Conservation (phyloP, 2,329 filamentous ascomycete species). For the Xylariaceae sp. region DNA sequence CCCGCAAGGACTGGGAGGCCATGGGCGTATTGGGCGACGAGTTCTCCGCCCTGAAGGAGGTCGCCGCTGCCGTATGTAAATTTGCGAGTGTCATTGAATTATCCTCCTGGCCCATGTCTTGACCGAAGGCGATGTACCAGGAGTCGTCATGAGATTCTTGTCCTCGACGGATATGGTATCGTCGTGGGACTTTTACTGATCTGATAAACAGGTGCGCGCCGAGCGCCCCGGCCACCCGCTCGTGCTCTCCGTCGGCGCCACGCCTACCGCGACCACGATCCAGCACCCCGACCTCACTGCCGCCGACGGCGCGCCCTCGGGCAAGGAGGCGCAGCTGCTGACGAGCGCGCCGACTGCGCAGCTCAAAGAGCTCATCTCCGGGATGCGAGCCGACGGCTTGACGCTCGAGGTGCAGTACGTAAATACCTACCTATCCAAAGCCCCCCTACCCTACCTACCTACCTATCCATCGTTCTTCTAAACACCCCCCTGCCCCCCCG, state of each 20-base stretch:
- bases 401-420: constrained; percentile 64
- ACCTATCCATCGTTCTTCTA: too few relatives aligned
- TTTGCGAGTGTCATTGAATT: too few relatives aligned
- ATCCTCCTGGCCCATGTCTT: too few relatives aligned
- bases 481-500: too few relatives aligned
- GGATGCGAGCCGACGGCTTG: constrained; percentile 31
- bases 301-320: constrained; percentile 15
- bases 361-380: constrained; percentile 32
- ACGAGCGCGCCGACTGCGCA: constrained; percentile 19
- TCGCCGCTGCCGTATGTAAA: constrained; percentile 29
- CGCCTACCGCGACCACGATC: constrained; percentile 62
- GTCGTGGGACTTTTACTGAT: constrained; percentile 12
- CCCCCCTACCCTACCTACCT: too few relatives aligned
- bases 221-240: constrained; percentile 25
- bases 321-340: constrained; percentile 14
- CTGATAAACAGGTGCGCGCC: too few relatives aligned
- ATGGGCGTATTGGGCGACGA: constrained; percentile 41
- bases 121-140: too few relatives aligned
- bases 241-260: constrained; percentile 66
- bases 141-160: too few relatives aligned
- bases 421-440: too few relatives aligned
- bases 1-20: constrained; percentile 45
- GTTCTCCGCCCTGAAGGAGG: constrained; percentile 44
- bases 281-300: constrained; percentile 41
- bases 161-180: too few relatives aligned